These are phyloP conservation scores for Lachnellula hyalina DNA, from an alignment of 2,329 filamentous ascomycete species.

Conservation along the genomic window DNA sequence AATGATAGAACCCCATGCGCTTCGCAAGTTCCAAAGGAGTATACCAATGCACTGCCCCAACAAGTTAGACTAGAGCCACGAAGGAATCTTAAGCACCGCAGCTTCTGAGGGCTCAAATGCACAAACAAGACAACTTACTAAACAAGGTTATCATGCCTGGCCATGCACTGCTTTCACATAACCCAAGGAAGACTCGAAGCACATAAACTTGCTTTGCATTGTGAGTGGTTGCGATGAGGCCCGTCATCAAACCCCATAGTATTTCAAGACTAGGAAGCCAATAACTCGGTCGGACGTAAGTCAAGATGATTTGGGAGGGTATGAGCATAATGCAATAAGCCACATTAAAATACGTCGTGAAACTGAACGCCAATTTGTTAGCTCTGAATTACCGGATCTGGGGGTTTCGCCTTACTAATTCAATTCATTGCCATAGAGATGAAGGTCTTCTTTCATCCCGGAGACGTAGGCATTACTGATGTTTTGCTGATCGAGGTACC, in stretches of 20 bases:
- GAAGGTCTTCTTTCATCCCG: constrained; percentile 37
- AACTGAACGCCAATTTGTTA: constrained; percentile 19
- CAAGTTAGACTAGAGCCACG: no score
- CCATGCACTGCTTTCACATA: constrained; percentile 14
- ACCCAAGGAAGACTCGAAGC: constrained; percentile 49
- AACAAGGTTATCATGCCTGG: constrained; percentile 37
- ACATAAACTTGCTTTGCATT: constrained; percentile 36
- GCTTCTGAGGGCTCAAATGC: no score
- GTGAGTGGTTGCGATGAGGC: constrained; percentile 6
- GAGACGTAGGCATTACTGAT: constrained; percentile 26
- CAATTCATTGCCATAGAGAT: constrained; percentile 48
- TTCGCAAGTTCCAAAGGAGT: constrained; percentile 26
- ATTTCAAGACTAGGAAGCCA: constrained; percentile 28
- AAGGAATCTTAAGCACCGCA: no score
- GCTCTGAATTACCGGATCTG: background rate
- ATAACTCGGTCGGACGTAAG: constrained; percentile 30
- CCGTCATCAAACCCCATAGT: constrained; percentile 9
- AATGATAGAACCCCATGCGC: constrained; percentile 17
- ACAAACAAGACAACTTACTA: constrained; percentile 22
- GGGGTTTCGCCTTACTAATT: constrained; percentile 31
- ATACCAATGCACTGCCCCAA: constrained; percentile 28
- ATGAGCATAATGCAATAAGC: constrained; percentile 37
- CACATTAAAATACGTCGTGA: constrained; percentile 35
- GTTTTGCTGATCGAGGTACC: constrained; percentile 36
- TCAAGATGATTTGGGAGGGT: constrained; percentile 36